Base-by-base conservation (phyloP, 352 stramenopile species). In the Phytopythium ostracodes region DNA sequence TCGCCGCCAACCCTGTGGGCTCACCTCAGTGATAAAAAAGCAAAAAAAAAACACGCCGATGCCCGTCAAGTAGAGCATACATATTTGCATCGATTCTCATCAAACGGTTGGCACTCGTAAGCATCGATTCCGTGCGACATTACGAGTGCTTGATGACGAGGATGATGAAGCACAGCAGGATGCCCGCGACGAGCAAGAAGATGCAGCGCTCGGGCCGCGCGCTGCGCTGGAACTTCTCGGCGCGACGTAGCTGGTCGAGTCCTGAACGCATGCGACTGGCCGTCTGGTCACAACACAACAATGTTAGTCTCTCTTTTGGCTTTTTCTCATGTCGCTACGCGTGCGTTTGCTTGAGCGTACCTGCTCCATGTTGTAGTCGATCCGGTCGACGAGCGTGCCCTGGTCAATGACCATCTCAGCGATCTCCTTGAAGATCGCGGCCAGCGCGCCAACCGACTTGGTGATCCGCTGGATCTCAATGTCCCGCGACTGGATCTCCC, bases 321-420 rank as follows among this genome's bases (percentile, higher is more conserved):
- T n/a, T n/a, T n/a, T n/a, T n/a, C n/a, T n/a, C n/a, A n/a, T n/a
- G n/a, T n/a, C n/a, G n/a, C n/a, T n/a, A n/a, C 11, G 3, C 3
- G 38, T 11, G 17, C 17, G 38, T 18, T 20, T 29, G 14, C 24
- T 9, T 9, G 46, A 25, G 10, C 12, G 24, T 33, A 91, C 84
- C 77, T 91, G 79, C 35, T 91, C 80, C 81, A 94, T 92, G 72
- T 94, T 94, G 75, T 91, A 94, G 70, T 94, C 85, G 59, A 94
- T 94, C 8, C 85, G 77, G 60, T 94, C 85, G n/a, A 94, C 70
- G 29, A 94, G 68, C 24, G 83, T 90, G 27, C 85, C 85, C 62
- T 94, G 85, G 50, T 91, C 81, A 46, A 94, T 92, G 33, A 92
- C 85, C 76, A 94, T 89, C 44, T 85, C 80, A 0, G 85, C 80